A percentile compares a stretch with the other conserved stretches of the same genome.
phyloP scores from a whole-genome alignment of 23 red algal genomes.

The Cyanidiococcus yangmingshanensis region DNA sequence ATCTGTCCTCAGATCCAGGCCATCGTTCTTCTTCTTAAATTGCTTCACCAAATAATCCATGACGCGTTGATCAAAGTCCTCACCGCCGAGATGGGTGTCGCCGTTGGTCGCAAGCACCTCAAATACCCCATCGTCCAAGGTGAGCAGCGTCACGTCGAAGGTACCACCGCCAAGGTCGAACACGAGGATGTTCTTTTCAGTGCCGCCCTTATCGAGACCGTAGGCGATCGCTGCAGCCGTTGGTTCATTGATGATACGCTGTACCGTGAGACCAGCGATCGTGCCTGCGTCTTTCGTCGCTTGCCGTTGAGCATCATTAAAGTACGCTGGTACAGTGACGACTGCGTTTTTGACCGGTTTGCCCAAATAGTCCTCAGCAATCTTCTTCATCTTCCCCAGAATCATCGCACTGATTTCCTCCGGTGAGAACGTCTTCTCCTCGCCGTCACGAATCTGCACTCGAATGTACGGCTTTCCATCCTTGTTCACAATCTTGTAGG shows the following conservation, averaged over 20 bases:
- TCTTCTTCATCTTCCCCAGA: slow-evolving; percentile 86
- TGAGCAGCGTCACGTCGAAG: slow-evolving; percentile 95
- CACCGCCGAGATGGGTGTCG: slow-evolving; percentile 92
- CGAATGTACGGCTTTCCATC: slow-evolving; percentile 89
- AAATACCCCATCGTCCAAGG: slow-evolving; percentile 95
- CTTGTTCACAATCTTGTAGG: slow-evolving; percentile 68
- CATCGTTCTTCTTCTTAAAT: slow-evolving; percentile 96
- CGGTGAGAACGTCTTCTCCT: slow-evolving; percentile 65
- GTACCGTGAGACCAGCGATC: slow-evolving; percentile 85
- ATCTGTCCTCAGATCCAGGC: slow-evolving; percentile 58
- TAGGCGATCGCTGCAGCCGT: slow-evolving; percentile 93
- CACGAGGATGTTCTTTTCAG: slow-evolving; percentile 90
- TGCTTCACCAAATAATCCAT: slow-evolving; percentile 98
- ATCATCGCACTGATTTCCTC: slow-evolving; percentile 99
- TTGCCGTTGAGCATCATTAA: slow-evolving; percentile 90
- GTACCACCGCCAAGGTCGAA: slow-evolving; percentile 98
- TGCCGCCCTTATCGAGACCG: slow-evolving; percentile 79
- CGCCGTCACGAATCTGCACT: slow-evolving; percentile 51
- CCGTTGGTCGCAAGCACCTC: slow-evolving; percentile 97
- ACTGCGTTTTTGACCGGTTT: slow-evolving; percentile 66
- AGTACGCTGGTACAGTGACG: slow-evolving; percentile 93
- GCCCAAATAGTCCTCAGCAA: slow-evolving; percentile 88
- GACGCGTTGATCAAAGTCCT: slow-evolving; percentile 97
- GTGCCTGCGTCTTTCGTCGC: slow-evolving; percentile 89
- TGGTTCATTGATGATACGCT: slow-evolving; percentile 97